phyloP scores from a whole-genome alignment of 2,329 filamentous ascomycete species.

The Phaeosphaeriaceae sp. region DNA sequence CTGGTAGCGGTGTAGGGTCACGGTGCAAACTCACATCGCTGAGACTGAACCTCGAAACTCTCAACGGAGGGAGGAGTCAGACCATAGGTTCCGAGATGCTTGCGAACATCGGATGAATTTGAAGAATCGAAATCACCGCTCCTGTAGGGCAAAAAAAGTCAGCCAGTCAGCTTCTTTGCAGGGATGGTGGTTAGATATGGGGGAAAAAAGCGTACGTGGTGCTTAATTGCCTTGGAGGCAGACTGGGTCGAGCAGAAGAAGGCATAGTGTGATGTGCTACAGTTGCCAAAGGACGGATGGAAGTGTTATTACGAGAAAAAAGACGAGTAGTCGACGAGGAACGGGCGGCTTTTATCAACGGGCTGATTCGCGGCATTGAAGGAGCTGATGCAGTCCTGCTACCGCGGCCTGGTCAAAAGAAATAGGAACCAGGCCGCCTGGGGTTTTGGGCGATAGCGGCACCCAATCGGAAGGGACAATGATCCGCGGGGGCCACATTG shows the following conservation, averaged over 20 bases:
- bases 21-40: slow-evolving; percentile 53
- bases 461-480: slow-evolving; percentile 37
- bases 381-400: slow-evolving; percentile 30
- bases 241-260: slow-evolving; percentile 47
- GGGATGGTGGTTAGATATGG: neutral
- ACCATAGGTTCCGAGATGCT: slow-evolving; percentile 59
- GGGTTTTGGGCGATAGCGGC: neutral
- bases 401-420: slow-evolving; percentile 42
- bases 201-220: slow-evolving; percentile 41
- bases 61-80: slow-evolving; percentile 59
- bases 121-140: slow-evolving; percentile 59
- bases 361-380: slow-evolving; percentile 45
- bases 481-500: slow-evolving; percentile 16
- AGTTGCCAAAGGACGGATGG: slow-evolving; percentile 41
- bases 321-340: slow-evolving; percentile 27
- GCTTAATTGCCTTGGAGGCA: slow-evolving; percentile 45
- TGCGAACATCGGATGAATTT: slow-evolving; percentile 56
- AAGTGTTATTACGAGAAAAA: slow-evolving; percentile 21
- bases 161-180: slow-evolving; percentile 22
- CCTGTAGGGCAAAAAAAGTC: slow-evolving; percentile 29
- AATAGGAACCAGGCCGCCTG: slow-evolving; percentile 31
- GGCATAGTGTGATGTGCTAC: slow-evolving; percentile 42
- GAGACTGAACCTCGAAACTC: slow-evolving; percentile 56
- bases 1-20: slow-evolving; percentile 32
- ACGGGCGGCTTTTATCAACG: slow-evolving; percentile 43